These are phyloP conservation scores for Solanum chilense DNA, from an alignment of 257 asterid genomes.

Conservation along the genomic window DNA sequence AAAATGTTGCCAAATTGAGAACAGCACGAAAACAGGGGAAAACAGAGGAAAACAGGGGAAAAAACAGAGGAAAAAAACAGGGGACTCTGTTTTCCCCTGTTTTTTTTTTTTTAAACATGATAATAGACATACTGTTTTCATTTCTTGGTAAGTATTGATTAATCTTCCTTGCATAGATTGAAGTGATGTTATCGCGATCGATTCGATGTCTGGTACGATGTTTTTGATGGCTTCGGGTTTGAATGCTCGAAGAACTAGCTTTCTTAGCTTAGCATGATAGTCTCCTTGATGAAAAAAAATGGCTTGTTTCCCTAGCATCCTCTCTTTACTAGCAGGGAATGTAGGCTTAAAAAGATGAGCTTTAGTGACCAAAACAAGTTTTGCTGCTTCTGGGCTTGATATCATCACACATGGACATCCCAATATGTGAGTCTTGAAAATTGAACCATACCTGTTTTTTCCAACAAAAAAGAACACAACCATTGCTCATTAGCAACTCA, in stretches of 20 bases:
- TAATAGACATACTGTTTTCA: constrained; percentile 43
- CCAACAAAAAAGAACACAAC: neutral
- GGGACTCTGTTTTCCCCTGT: constrained; percentile 15
- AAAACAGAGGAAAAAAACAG: constrained; percentile 8
- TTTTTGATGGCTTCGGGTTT: constrained; percentile 49
- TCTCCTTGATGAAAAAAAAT: constrained; percentile 72
- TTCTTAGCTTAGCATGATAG: constrained; percentile 52
- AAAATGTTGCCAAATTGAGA: neutral
- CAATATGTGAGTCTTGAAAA: constrained; percentile 65
- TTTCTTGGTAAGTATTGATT: constrained; percentile 68
- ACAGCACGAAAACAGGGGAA: neutral
- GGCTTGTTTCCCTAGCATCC: constrained; percentile 73
- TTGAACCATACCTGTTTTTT: constrained; percentile 53
- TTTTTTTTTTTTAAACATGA: neutral
- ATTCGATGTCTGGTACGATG: constrained; percentile 43
- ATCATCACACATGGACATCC: constrained; percentile 78
- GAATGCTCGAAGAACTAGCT: constrained; percentile 64
- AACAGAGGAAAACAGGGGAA: too few relatives aligned
- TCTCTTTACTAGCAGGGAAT: constrained; percentile 72
- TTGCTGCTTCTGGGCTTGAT: constrained; percentile 69
- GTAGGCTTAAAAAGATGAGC: constrained; percentile 76
- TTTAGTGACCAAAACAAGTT: constrained; percentile 46
- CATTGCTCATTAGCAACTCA: neutral
- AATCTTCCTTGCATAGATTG: constrained; percentile 42
- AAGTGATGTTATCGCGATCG: constrained; percentile 27